Evolutionary conservation across 2,329 filamentous ascomycete species (phyloP), one percentile per base, ranked within the genome.

Genomic region (Colletotrichum falcatum): DNA sequence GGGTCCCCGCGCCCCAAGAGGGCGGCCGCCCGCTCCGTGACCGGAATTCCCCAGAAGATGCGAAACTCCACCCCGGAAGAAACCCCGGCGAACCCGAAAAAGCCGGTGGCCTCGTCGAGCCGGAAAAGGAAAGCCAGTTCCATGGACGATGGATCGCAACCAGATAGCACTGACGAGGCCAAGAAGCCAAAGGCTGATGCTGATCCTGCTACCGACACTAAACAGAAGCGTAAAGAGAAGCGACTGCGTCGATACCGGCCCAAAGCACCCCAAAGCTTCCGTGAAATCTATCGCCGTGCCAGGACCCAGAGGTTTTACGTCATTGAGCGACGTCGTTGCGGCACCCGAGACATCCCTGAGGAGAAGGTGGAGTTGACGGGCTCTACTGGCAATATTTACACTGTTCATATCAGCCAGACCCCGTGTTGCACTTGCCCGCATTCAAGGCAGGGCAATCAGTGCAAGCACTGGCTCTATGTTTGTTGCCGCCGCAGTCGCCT

Each of bases 381-480:
- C 0, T 88, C 87, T 12, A 92, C 89, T 1, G 90, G 90, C 20
- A 92, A 92, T 73, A 82, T 92, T 67, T 92, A 92, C 77, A 86
- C 79, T 0, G 84, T 92, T 39, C 79, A 79, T 42, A 85, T 92
- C 62, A 80, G 81, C 3, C 82, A 82, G n/a, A 74, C 82, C 23
- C 87, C 88, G 0, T 79, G 74, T 0, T 91, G 89, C 76, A 81
- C 83, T 59, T 91, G 89, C 71, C 88, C 88, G 0, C 84, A 90
- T 66, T 84, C 83, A 1, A 74, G 70, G 33, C 82, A 83, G 42
- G 87, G 87, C 0, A 84, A 88, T 39, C 88, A 90, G 71, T 91
- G 90, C 84, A 92, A 92, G 75, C 90, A 92, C 74, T 81, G 90
- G 33, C 71, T 91, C 53, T 92, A 89, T 75, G 87, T 87, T 74